A percentile compares a stretch with the other conserved stretches of the same genome.
phyloP scores from a whole-genome alignment of 2,329 filamentous ascomycete genomes.

The Dactylella cylindrospora region DNA sequence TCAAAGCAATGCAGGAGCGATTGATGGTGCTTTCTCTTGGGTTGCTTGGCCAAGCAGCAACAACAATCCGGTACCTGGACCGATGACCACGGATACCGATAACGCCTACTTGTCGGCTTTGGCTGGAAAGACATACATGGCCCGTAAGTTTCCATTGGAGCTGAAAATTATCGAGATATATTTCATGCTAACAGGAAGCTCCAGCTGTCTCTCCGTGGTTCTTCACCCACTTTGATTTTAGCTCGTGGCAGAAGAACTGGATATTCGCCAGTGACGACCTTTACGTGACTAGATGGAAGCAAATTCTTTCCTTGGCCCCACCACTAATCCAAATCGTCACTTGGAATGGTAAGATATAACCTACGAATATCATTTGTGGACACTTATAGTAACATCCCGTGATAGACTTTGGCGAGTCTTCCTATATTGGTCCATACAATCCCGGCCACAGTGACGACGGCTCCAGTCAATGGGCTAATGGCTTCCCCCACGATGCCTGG shows the following conservation, averaged over 20 bases:
- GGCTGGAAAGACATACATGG: constrained; percentile 57
- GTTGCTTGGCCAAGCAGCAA: constrained; percentile 56
- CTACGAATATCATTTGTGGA: not conserved
- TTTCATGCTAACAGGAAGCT: not conserved
- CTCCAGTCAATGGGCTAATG: constrained; percentile 57
- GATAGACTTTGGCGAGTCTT: constrained; percentile 65
- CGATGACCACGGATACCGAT: constrained; percentile 54
- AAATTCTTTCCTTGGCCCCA: constrained; percentile 55
- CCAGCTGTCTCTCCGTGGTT: constrained; percentile 60
- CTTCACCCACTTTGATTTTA: constrained; percentile 59
- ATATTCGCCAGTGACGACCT: constrained; percentile 64
- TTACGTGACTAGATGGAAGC: constrained; percentile 63
- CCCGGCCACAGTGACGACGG: constrained; percentile 56
- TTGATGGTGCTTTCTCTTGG: constrained; percentile 54
- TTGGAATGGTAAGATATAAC: constrained; percentile 28
- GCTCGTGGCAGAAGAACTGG: constrained; percentile 62
- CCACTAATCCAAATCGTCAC: constrained; percentile 51
- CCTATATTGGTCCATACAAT: constrained; percentile 60
- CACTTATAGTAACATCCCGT: constrained; percentile 24
- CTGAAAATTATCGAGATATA: not conserved
- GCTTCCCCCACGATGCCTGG: constrained; percentile 59
- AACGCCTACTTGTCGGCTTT: constrained; percentile 53
- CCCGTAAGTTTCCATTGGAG: constrained; percentile 48
- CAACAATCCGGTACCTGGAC: constrained; percentile 42
- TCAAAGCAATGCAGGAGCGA: constrained; percentile 27